Conservation (phyloP, 2,329 filamentous ascomycete species). For the Trichophyton schoenleinii region DNA sequence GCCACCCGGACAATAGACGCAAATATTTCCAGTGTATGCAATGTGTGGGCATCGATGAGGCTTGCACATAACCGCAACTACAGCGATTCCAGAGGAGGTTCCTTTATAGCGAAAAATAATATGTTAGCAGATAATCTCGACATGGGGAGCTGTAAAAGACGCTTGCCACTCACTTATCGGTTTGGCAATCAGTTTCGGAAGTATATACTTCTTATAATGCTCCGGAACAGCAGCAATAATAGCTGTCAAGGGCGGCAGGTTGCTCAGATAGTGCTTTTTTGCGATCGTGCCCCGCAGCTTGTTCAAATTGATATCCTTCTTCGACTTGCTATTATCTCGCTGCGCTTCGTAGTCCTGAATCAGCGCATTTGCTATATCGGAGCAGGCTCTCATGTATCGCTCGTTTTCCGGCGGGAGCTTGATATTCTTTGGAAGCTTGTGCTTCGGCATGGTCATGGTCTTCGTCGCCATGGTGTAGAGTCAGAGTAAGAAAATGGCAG, state of each 20-base stretch:
- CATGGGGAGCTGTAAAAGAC: neutral
- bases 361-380: conserved; percentile 83
- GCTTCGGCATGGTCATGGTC: conserved; percentile 39
- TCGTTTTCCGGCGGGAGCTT: conserved; percentile 87
- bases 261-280: conserved; percentile 82
- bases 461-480: conserved; percentile 45
- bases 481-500: neutral
- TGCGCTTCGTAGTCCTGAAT: conserved; percentile 87
- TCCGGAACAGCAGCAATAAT: conserved; percentile 99
- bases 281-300: conserved; percentile 71
- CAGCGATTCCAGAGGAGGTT: conserved; percentile 91
- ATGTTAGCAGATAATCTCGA: neutral
- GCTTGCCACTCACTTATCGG: conserved; percentile 57
- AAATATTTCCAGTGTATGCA: conserved; percentile 96
- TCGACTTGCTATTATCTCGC: conserved; percentile 57
- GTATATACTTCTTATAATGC: conserved; percentile 98
- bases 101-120: conserved; percentile 37
- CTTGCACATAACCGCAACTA: conserved; percentile 99
- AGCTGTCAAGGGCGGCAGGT: conserved; percentile 80
- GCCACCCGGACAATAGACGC: conserved; percentile 94
- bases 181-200: conserved; percentile 92
- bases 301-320: conserved; percentile 88
- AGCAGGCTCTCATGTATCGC: conserved; percentile 83
- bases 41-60: conserved; percentile 96
- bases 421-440: conserved; percentile 49